phyloP scores from a whole-genome alignment of 2,329 filamentous ascomycete genomes.

The Hymenoscyphus infarciens region DNA sequence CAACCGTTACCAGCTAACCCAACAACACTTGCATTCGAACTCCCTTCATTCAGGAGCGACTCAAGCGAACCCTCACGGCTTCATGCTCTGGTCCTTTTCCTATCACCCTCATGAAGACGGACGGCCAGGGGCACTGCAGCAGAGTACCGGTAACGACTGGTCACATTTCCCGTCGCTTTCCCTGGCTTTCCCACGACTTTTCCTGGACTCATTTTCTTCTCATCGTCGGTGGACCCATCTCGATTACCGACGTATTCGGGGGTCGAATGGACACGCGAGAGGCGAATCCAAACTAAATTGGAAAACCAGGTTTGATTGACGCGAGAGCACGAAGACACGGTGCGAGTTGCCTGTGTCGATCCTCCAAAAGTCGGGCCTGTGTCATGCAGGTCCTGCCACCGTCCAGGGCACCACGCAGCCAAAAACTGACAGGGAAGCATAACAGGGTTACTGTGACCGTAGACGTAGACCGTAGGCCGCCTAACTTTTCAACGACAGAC shows the following conservation, averaged over 20 bases:
- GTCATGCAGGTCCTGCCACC: background rate
- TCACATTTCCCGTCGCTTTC: background rate
- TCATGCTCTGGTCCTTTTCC: background rate
- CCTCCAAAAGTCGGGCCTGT: slow-evolving; percentile 6
- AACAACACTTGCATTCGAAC: background rate
- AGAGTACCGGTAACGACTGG: background rate
- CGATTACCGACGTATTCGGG: background rate
- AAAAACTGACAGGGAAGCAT: slow-evolving; percentile 5
- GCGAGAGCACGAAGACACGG: slow-evolving; percentile 1
- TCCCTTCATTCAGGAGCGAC: background rate
- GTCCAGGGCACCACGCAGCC: slow-evolving; percentile 6
- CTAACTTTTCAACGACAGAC: slow-evolving; percentile 4
- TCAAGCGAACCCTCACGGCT: slow-evolving; percentile 1
- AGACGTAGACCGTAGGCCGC: background rate
- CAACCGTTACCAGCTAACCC: background rate
- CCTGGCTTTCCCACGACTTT: background rate
- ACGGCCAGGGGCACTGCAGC: background rate
- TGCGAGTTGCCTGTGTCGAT: slow-evolving; percentile 8
- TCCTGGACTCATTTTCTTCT: background rate
- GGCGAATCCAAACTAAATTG: background rate
- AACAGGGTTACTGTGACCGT: background rate
- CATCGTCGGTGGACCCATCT: background rate
- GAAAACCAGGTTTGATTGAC: slow-evolving; percentile 2
- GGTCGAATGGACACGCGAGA: slow-evolving; percentile 1
- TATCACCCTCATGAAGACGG: background rate